Percentiles rank a stretch among this genome's conserved stretches.
These are phyloP conservation scores for Chlorella sp. DNA, from an alignment of 139 green algal species.

Conservation along the genomic window DNA sequence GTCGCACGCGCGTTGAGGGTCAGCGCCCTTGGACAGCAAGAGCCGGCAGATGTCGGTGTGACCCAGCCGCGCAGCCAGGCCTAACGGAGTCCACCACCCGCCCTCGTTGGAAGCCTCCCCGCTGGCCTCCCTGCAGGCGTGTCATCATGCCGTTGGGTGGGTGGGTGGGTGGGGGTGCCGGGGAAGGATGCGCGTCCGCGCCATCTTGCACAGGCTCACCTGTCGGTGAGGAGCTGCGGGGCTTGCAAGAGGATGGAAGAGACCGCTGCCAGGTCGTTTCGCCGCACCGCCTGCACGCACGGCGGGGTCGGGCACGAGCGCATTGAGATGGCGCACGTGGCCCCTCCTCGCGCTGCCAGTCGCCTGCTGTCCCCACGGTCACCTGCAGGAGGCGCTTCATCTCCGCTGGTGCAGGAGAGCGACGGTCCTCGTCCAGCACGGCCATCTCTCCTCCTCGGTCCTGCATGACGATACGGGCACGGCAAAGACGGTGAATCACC, in stretches of 20 bases:
- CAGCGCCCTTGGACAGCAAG: background rate
- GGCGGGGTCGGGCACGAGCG: too few relatives aligned
- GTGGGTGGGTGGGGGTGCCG: background rate
- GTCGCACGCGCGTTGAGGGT: background rate
- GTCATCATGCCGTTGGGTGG: background rate
- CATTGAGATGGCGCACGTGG: too few relatives aligned
- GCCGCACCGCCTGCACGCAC: background rate
- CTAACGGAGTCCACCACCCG: slow-evolving; percentile 1
- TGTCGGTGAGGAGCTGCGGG: background rate
- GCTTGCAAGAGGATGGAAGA: background rate
- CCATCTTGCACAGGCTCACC: background rate
- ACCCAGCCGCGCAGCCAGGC: background rate
- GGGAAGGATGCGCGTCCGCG: background rate
- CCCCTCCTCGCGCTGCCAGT: too few relatives aligned
- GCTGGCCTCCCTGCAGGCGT: background rate
- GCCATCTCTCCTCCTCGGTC: too few relatives aligned
- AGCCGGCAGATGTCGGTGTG: background rate
- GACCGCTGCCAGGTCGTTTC: background rate
- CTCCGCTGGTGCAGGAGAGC: too few relatives aligned
- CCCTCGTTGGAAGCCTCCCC: background rate
- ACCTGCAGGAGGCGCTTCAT: too few relatives aligned
- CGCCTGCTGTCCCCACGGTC: too few relatives aligned
- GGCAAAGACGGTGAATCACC: too few relatives aligned
- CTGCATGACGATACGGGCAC: too few relatives aligned
- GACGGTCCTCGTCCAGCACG: too few relatives aligned